phyloP scores from a whole-genome alignment of 2,329 filamentous ascomycete species.

The Fonsecaea nubica region DNA sequence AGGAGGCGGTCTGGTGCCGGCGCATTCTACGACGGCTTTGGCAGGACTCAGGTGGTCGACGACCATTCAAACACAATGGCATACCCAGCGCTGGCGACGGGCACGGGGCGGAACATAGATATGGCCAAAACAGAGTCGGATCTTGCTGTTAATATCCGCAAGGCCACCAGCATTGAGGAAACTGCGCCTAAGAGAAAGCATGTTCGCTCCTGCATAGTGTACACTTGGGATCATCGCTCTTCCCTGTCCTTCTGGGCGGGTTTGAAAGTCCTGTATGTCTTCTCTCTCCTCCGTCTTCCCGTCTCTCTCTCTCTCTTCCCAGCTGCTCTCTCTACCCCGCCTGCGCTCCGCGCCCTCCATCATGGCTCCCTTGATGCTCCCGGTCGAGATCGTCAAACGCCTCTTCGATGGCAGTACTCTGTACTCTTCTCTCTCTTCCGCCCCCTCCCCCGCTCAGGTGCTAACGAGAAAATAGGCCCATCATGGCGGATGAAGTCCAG shows the following conservation, averaged over 20 bases:
- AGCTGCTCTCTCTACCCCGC: no score
- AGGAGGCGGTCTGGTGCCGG: constrained; percentile 24
- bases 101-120: constrained; percentile 39
- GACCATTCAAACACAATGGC: constrained; percentile 33
- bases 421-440: background rate
- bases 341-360: no score
- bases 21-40: constrained; percentile 36
- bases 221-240: constrained; percentile 98
- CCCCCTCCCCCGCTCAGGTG: background rate
- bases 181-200: constrained; percentile 71
- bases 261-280: constrained; percentile 70
- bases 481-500: constrained; percentile 96
- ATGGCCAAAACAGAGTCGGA: constrained; percentile 62
- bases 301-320: no score
- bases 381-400: no score
- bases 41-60: constrained; percentile 31
- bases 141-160: constrained; percentile 70
- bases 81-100: constrained; percentile 29
- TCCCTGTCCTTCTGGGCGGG: constrained; percentile 95
- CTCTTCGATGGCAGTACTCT: no score
- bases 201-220: constrained; percentile 96
- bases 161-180: constrained; percentile 65
- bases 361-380: no score
- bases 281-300: background rate
- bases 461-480: constrained; percentile 59